Evolutionary conservation across 805 yeast genomes (phyloP), one percentile per base, ranked within the genome.

Genomic region (Cyberlindnera americana): DNA sequence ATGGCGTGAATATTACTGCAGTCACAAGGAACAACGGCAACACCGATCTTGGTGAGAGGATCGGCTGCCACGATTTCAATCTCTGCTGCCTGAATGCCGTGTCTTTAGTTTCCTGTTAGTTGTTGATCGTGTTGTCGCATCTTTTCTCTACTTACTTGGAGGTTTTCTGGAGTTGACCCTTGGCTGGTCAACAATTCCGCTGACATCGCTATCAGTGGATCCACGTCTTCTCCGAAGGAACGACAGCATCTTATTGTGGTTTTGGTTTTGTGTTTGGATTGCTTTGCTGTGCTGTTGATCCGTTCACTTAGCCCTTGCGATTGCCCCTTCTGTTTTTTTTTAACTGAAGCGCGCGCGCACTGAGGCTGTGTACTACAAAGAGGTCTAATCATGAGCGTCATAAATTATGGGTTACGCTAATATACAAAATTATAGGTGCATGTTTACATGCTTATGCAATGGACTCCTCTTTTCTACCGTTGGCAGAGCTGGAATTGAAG

Each of bases 21-120:
- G 86, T 65, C 18, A 83, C 49, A 34, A 89, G 71, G 40, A 93
- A 70, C 37, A 91, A 68, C 3, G 98, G 98, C 32, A 93, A 73
- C 33, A 91, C 97, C 14, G 95, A 81, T 49, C 81, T 81, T 13
- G 98, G 97, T 2, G 96, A 85, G 40, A 93, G 73, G 39, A 93
- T 87, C 2, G 98, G 99, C 51, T 77, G 81, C 79, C 81, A 77
- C 29, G 81, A 72, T 50, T 75, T 75, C 47, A 77, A 57, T 51
- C 83, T 62, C 48, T 77, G 83, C 51, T 84, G 95, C 56, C 90
- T 73, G 56, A 85, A 85, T 3, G 90, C 91, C 6, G 91, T 85
- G 59, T 85, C 60, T 55, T n/a, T n/a, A n/a, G n/a, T n/a, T n/a
- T n/a, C n/a, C n/a, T n/a, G n/a, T n/a, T n/a, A n/a, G n/a, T n/a